Conservation (phyloP, 1,284 basidiomycete species). For the Megacollybia platyphylla region DNA sequence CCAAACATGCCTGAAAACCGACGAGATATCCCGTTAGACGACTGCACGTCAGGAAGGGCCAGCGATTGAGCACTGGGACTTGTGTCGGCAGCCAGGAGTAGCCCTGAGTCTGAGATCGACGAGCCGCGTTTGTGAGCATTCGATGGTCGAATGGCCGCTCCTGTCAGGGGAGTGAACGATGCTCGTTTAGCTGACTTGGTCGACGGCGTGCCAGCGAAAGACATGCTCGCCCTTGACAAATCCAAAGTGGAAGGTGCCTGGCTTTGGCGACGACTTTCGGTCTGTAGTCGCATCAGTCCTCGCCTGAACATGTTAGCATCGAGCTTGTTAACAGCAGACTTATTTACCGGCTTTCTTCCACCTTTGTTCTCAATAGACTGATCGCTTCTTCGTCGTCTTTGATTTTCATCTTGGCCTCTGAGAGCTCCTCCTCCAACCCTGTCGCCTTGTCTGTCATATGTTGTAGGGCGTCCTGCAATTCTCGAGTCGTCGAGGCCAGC, state of each 20-base stretch:
- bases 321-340: slow-evolving; percentile 2
- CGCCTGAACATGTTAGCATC: slow-evolving; percentile 32
- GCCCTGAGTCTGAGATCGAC: slow-evolving; percentile 46
- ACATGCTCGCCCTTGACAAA: slow-evolving; percentile 31
- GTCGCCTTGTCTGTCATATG: slow-evolving; percentile 54
- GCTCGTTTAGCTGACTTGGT: slow-evolving; percentile 56
- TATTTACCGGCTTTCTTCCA: slow-evolving; percentile 76
- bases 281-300: slow-evolving; percentile 84
- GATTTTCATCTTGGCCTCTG: slow-evolving; percentile 42
- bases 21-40: slow-evolving; percentile 17
- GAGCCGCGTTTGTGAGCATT: slow-evolving; percentile 53
- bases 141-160: slow-evolving; percentile 18
- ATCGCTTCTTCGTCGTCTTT: slow-evolving; percentile 78
- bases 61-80: slow-evolving; percentile 19
- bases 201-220: slow-evolving; percentile 29
- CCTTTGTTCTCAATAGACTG: slow-evolving; percentile 66
- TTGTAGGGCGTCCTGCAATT: slow-evolving; percentile 46
- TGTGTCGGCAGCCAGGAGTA: slow-evolving; percentile 16
- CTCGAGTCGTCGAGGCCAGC: slow-evolving; percentile 35
- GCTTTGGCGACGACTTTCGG: slow-evolving; percentile 62
- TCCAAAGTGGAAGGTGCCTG: slow-evolving; percentile 37
- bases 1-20: slow-evolving; percentile 43
- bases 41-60: slow-evolving; percentile 14
- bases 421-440: slow-evolving; percentile 46
- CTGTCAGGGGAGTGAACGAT: slow-evolving; percentile 40